phyloP scores from a whole-genome alignment of 192 early-diverging fungal genomes.

The Gryganskiella cystojenkinii region DNA sequence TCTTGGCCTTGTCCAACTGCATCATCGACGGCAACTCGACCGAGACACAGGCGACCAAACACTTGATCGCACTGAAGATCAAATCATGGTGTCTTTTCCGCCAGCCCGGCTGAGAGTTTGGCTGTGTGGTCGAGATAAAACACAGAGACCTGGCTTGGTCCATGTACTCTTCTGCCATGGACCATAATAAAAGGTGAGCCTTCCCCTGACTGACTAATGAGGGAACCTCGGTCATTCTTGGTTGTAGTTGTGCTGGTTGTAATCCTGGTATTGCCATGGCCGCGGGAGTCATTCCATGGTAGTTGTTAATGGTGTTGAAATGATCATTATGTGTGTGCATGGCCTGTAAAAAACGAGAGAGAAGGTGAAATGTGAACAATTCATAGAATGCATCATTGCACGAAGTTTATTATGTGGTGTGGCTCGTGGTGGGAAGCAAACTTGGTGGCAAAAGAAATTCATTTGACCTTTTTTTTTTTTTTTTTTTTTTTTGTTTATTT shows the following conservation, averaged over 20 bases:
- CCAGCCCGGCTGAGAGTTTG: slow-evolving; percentile 36
- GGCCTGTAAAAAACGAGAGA: too few species aligned
- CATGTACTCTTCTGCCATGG: slow-evolving; percentile 38
- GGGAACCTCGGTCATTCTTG: neutral
- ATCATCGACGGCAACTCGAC: slow-evolving; percentile 37
- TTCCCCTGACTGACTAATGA: slow-evolving; percentile 21
- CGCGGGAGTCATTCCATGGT: neutral
- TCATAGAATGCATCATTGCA: neutral
- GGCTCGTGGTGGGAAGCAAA: neutral
- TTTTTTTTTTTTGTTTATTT: slow-evolving; percentile 7
- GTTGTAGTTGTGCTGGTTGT: slow-evolving; percentile 1
- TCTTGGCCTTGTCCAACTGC: slow-evolving; percentile 44
- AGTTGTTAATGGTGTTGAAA: neutral
- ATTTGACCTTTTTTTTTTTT: neutral
- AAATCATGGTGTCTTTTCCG: slow-evolving; percentile 35
- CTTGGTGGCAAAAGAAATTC: slow-evolving; percentile 10
- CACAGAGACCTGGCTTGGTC: slow-evolving; percentile 38
- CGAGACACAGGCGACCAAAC: slow-evolving; percentile 38
- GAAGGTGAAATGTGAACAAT: neutral
- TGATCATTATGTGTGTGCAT: too few species aligned
- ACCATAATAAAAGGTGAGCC: slow-evolving; percentile 36
- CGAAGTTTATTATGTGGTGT: too few species aligned
- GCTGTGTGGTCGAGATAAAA: slow-evolving; percentile 38
- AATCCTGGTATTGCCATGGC: neutral
- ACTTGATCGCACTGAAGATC: slow-evolving; percentile 50